Percentiles rank a stretch among this genome's conserved stretches.
Evolutionary conservation across 106 monocot genomes (phyloP).

Genomic region (Allium sativum): DNA sequence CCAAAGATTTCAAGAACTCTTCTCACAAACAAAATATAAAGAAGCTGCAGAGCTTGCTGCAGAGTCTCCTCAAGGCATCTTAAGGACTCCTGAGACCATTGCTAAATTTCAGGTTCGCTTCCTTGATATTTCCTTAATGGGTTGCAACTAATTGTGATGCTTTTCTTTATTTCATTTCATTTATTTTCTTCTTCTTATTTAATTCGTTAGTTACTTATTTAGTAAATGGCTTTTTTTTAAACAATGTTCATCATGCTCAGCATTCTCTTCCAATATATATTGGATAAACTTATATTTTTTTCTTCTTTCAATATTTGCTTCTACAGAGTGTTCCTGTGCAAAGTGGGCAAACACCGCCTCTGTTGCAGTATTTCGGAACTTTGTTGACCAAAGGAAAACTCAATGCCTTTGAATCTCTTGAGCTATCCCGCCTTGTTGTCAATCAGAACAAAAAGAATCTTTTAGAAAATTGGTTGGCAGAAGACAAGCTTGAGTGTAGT

Average conservation of each 20-base stretch:
- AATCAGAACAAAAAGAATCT: conserved; percentile 99
- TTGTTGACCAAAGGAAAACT: conserved; percentile 86
- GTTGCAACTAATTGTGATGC: too few species aligned
- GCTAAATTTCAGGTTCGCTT: conserved; percentile 87
- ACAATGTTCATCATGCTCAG: not conserved
- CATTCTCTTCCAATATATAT: not conserved
- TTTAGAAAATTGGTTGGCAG: conserved; percentile 97
- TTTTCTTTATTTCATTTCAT: too few species aligned
- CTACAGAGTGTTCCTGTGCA: conserved; percentile 97
- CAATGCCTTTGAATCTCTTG: conserved; percentile 93
- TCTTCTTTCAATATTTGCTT: not conserved
- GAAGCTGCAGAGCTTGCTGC: conserved; percentile 99
- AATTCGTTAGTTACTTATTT: not conserved
- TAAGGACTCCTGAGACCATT: conserved; percentile 89
- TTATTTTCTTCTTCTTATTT: not conserved
- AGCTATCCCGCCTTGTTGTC: conserved; percentile 94
- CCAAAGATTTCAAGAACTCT: conserved; percentile 90
- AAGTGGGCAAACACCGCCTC: conserved; percentile 90
- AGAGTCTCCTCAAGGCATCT: conserved; percentile 89
- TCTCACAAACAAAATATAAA: conserved; percentile 96
- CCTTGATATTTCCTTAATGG: too few species aligned
- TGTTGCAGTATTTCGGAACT: conserved; percentile 96
- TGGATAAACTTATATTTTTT: too few species aligned
- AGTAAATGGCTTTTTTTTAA: not conserved
- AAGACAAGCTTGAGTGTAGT: conserved; percentile 98